phyloP scores from a whole-genome alignment of 2,329 filamentous ascomycete genomes.

The Aspergillus sergii region DNA sequence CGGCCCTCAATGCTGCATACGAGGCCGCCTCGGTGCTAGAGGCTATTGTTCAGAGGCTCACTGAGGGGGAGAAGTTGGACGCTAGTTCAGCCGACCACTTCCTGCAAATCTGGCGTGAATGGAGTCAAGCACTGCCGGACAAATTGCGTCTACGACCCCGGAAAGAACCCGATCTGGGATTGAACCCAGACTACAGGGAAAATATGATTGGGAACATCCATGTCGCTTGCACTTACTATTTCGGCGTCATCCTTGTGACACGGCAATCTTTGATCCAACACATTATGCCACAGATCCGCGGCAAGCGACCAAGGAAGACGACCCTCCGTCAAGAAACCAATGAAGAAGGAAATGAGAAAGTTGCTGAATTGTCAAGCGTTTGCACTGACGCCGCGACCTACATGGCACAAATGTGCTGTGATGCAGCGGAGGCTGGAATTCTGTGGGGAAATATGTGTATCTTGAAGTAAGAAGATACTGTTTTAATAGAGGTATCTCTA shows the following conservation, averaged over 20 bases:
- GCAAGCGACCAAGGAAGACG: constrained; percentile 11
- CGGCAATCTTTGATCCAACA: constrained; percentile 54
- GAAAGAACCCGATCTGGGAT: neutral
- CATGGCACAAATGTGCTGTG: constrained; percentile 12
- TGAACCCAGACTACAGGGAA: neutral
- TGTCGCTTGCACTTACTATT: constrained; percentile 57
- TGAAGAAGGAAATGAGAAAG: constrained; percentile 1
- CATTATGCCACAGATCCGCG: constrained; percentile 38
- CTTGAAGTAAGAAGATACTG: constrained; percentile 6
- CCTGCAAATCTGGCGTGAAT: neutral
- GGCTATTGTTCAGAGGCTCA: neutral
- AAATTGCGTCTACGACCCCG: neutral
- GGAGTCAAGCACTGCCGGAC: constrained; percentile 3
- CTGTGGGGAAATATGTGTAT: constrained; percentile 12
- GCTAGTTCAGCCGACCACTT: neutral
- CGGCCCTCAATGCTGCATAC: neutral
- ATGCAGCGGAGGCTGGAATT: neutral
- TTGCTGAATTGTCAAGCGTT: constrained; percentile 3
- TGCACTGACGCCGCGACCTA: constrained; percentile 6
- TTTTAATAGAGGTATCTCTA: neutral
- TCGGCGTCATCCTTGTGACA: constrained; percentile 56
- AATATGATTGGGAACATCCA: constrained; percentile 50
- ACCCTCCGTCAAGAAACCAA: constrained; percentile 10
- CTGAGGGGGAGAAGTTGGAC: neutral
- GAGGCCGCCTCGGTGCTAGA: neutral